phyloP scores from a whole-genome alignment of 352 stramenopile genomes.

The Discostella stelligera region DNA sequence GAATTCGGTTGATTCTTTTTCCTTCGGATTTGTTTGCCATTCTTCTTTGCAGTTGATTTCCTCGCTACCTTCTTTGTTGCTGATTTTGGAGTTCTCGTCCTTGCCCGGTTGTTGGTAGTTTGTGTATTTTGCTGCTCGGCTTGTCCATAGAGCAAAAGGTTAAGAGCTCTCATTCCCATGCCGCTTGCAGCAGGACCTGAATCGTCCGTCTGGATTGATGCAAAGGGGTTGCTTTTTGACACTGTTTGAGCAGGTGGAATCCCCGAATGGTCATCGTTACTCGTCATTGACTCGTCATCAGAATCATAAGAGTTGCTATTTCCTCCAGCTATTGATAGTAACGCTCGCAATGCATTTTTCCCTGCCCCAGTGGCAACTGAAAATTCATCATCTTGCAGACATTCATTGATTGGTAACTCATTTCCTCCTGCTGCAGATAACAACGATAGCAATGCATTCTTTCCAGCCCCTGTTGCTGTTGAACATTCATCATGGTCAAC shows the following conservation, averaged over 20 bases:
- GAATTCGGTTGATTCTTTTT: constrained; percentile 14
- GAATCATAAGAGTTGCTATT: constrained; percentile 7
- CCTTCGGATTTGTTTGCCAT: neutral
- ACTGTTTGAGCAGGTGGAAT: neutral
- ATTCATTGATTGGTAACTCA: neutral
- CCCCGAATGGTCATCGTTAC: constrained; percentile 12
- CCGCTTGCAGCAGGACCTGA: constrained; percentile 18
- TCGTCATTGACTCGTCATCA: constrained; percentile 5
- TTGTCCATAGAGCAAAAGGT: constrained; percentile 15
- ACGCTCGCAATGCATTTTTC: constrained; percentile 16
- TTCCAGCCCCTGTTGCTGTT: constrained; percentile 25
- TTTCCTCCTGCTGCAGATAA: constrained; percentile 1
- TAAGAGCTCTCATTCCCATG: constrained; percentile 18
- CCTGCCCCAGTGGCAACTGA: constrained; percentile 20
- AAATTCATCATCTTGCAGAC: constrained; percentile 9
- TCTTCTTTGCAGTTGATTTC: neutral
- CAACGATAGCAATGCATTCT: constrained; percentile 23
- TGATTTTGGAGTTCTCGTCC: neutral
- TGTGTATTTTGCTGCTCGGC: neutral
- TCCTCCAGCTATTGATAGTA: constrained; percentile 24
- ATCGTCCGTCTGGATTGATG: constrained; percentile 18
- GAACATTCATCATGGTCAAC: constrained; percentile 18
- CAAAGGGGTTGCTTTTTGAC: neutral
- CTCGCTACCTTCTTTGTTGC: neutral
- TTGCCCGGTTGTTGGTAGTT: neutral